These are phyloP conservation scores for Blumeria hordei DNA, from an alignment of 2,329 filamentous ascomycete genomes.

Conservation along the genomic window DNA sequence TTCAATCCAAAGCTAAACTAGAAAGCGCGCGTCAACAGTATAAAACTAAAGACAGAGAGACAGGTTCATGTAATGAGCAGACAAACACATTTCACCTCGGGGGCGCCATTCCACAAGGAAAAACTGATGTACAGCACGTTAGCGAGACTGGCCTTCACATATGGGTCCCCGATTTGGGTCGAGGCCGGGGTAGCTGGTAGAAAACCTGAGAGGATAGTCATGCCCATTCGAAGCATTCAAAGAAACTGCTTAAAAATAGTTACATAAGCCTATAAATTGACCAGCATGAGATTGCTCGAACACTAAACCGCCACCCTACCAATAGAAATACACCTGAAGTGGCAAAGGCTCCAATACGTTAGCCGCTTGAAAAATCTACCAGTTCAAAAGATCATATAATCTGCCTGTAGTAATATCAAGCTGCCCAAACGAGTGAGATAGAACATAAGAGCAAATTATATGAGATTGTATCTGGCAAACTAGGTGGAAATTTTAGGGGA, in stretches of 20 bases:
- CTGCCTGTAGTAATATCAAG: background rate
- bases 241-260: no score
- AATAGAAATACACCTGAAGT: background rate
- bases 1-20: background rate
- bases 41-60: background rate
- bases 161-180: background rate
- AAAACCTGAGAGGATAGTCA: background rate
- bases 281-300: background rate
- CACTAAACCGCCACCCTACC: background rate
- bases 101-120: background rate
- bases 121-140: background rate
- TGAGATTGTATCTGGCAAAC: background rate
- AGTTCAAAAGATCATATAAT: background rate
- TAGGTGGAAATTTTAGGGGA: background rate
- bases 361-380: no score
- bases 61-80: background rate
- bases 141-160: background rate
- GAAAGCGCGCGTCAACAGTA: background rate
- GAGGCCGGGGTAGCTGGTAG: background rate
- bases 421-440: background rate
- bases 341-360: background rate
- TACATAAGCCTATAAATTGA: background rate
- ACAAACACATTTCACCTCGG: conserved; percentile 1
- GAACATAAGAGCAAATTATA: no score
- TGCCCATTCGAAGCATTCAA: background rate